Percentiles rank a stretch among this genome's conserved stretches.
phyloP scores from a whole-genome alignment of 345 rosid species.

The Bruguiera gymnorhiza region DNA sequence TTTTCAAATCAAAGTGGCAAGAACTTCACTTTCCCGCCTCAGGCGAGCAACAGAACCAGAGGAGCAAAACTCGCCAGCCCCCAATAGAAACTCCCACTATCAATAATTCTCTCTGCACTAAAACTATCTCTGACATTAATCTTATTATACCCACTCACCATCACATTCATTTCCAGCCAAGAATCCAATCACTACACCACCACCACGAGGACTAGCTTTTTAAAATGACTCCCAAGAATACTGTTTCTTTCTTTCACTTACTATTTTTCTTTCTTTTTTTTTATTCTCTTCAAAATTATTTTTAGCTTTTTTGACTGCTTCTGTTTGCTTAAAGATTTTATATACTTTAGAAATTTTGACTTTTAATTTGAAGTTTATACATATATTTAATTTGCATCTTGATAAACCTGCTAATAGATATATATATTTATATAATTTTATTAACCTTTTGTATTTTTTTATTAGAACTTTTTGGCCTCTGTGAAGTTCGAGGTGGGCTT shows the following conservation, averaged over 20 bases:
- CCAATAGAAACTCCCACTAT: slow-evolving; percentile 6
- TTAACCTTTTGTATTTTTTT: background rate
- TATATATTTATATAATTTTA: background rate
- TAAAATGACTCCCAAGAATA: slow-evolving; percentile 30
- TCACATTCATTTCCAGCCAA: slow-evolving; percentile 31
- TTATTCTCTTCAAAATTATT: background rate
- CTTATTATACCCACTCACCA: slow-evolving; percentile 16
- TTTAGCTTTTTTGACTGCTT: background rate
- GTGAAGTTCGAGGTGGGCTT: too few species aligned
- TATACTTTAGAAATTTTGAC: background rate
- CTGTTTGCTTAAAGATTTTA: too few species aligned
- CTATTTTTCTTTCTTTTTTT: slow-evolving; percentile 7
- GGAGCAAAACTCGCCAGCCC: background rate
- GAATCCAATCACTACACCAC: slow-evolving; percentile 39
- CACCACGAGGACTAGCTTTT: slow-evolving; percentile 8
- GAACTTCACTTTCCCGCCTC: slow-evolving; percentile 44
- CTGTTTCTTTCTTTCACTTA: slow-evolving; percentile 2
- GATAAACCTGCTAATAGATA: too few species aligned
- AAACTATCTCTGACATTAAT: background rate
- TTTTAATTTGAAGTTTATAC: background rate
- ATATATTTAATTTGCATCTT: too few species aligned
- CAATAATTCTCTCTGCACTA: background rate
- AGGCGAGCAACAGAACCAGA: slow-evolving; percentile 9
- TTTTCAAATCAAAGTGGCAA: slow-evolving; percentile 25
- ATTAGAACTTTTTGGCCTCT: background rate